These are phyloP conservation scores for Sporothrix inflata DNA, from an alignment of 2,329 filamentous ascomycete genomes.

Conservation along the genomic window DNA sequence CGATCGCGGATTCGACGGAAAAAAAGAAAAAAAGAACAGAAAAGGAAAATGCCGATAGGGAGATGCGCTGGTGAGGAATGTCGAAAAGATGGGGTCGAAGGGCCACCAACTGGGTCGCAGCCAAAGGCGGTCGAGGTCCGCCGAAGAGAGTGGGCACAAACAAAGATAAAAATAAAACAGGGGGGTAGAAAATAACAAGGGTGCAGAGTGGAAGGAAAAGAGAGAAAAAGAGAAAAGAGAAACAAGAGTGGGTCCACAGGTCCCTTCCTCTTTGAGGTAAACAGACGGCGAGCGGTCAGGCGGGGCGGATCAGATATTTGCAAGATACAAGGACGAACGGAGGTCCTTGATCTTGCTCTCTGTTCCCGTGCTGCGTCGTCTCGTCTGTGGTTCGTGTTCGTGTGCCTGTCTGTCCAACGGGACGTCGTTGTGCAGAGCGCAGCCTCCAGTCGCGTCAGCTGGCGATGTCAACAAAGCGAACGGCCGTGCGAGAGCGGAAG, in stretches of 20 bases:
- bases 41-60: neutral
- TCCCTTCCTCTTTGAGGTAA: slow-evolving; percentile 19
- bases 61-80: slow-evolving; percentile 20
- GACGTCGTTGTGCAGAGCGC: neutral
- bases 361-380: neutral
- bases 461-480: slow-evolving; percentile 22
- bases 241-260: slow-evolving; percentile 18
- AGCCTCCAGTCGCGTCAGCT: slow-evolving; percentile 19
- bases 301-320: neutral
- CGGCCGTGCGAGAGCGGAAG: neutral
- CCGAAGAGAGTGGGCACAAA: slow-evolving; percentile 15
- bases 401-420: slow-evolving; percentile 1
- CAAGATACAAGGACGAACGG: neutral
- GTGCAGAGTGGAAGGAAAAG: neutral
- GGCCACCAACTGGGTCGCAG: slow-evolving; percentile 24
- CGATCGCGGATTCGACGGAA: neutral
- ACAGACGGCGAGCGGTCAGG: slow-evolving; percentile 7
- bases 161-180: slow-evolving; percentile 25
- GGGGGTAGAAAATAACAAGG: slow-evolving; percentile 12
- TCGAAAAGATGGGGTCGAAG: slow-evolving; percentile 20
- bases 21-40: neutral
- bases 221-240: slow-evolving; percentile 9
- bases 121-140: slow-evolving; percentile 20
- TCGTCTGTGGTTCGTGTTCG: neutral
- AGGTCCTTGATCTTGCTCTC: neutral